phyloP scores from a whole-genome alignment of 1,284 basidiomycete genomes.

The Leccinum huronense region DNA sequence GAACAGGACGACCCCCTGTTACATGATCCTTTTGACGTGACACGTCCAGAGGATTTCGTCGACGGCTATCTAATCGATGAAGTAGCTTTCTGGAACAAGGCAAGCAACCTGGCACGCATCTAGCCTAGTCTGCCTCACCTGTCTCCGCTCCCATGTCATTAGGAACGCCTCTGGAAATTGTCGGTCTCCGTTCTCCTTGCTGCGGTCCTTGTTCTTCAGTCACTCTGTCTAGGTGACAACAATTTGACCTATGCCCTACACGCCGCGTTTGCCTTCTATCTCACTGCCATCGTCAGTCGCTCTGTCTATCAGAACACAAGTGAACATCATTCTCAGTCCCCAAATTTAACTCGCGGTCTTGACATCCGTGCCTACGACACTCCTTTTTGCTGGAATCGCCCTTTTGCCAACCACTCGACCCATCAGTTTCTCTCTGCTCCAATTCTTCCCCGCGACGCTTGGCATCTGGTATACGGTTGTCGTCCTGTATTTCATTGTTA shows the following conservation, averaged over 20 bases:
- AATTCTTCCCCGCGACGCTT: conserved; percentile 14
- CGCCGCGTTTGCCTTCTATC: conserved; percentile 59
- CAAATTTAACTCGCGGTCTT: conserved; percentile 65
- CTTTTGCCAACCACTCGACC: conserved; percentile 50
- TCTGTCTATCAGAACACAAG: conserved; percentile 54
- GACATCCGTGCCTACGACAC: conserved; percentile 51
- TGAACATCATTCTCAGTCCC: conserved; percentile 55
- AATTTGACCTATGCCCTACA: conserved; percentile 51
- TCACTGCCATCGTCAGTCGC: conserved; percentile 50
- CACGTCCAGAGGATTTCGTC: conserved; percentile 63
- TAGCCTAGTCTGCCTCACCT: conserved; percentile 2
- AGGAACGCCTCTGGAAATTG: conserved; percentile 61
- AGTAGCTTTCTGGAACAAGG: conserved; percentile 69
- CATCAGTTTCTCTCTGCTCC: conserved; percentile 15
- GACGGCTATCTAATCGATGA: conserved; percentile 78
- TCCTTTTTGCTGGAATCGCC: conserved; percentile 45
- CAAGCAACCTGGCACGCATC: conserved; percentile 35
- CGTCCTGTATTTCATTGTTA: conserved; percentile 28
- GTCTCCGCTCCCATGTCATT: conserved; percentile 13
- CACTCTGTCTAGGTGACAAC: conserved; percentile 43
- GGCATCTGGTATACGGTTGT: conserved; percentile 29
- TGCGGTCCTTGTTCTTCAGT: conserved; percentile 49
- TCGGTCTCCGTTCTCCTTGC: conserved; percentile 46
- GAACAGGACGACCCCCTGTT: conserved; percentile 37
- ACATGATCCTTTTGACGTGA: conserved; percentile 77